Conservation (phyloP, 2,329 filamentous ascomycete species). For the Graphiopsis chlorocephala region DNA sequence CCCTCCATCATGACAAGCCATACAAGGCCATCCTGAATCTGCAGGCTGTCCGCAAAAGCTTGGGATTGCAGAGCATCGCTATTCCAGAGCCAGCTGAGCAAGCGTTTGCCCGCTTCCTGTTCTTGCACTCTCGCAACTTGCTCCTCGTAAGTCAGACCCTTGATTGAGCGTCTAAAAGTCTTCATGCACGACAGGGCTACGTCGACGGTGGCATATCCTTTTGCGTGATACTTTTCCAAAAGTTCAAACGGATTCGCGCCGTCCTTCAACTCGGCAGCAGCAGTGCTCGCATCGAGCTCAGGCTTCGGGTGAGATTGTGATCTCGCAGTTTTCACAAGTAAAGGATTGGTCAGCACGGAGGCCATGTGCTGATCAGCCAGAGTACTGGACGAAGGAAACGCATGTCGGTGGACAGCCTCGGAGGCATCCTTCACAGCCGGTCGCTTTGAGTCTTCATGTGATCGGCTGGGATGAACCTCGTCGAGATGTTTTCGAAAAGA, state of each 20-base stretch:
- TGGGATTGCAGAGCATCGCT: constrained; percentile 21
- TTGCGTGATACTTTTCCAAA: constrained; percentile 40
- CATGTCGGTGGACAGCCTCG: constrained; percentile 23
- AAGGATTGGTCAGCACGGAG: constrained; percentile 51
- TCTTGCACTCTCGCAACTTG: constrained; percentile 18
- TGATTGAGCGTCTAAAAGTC: constrained; percentile 27
- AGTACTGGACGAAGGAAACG: constrained; percentile 36
- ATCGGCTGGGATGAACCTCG: constrained; percentile 50
- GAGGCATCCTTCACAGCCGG: constrained; percentile 8
- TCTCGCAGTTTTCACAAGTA: constrained; percentile 34
- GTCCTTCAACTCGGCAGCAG: constrained; percentile 26
- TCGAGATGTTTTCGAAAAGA: constrained; percentile 65
- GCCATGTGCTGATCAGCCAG: constrained; percentile 47
- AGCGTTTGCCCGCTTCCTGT: constrained; percentile 27
- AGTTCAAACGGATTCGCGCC: constrained; percentile 37
- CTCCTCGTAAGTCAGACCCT: constrained; percentile 18
- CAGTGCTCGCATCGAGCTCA: constrained; percentile 21
- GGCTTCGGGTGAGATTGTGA: background rate
- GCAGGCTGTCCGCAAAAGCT: constrained; percentile 23
- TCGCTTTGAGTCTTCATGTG: constrained; percentile 22
- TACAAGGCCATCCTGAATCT: constrained; percentile 25
- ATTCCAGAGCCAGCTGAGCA: constrained; percentile 31
- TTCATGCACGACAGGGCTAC: constrained; percentile 41
- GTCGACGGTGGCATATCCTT: constrained; percentile 37
- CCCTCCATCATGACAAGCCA: constrained; percentile 29